Evolutionary conservation across 2,329 filamentous ascomycete species (phyloP).

Genomic region (Juglanconis juglandina): DNA sequence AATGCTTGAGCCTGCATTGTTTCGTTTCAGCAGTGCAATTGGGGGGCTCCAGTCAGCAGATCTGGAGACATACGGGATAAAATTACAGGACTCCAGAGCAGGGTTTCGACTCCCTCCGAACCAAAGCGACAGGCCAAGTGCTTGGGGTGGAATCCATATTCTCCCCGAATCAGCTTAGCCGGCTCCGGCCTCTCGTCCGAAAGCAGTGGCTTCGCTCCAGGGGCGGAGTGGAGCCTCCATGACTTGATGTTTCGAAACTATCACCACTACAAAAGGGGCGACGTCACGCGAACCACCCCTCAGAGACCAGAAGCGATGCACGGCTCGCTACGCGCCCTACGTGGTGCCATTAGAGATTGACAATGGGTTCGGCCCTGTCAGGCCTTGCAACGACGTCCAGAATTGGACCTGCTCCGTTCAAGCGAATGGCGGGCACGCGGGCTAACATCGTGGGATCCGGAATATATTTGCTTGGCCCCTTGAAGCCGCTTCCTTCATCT

Average conservation of each 20-base stretch:
- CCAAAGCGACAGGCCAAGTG: not conserved
- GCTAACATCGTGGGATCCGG: conserved; percentile 4
- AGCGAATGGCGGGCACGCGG: not conserved
- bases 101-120: not conserved
- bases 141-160: not conserved
- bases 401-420: conserved; percentile 2
- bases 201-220: not conserved
- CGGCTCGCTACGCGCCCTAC: conserved; percentile 4
- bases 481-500: not conserved
- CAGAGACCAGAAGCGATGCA: not conserved
- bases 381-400: not conserved
- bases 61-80: not conserved
- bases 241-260: conserved; percentile 16
- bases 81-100: conserved; percentile 5
- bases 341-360: not conserved
- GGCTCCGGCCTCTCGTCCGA: not conserved
- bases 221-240: conserved; percentile 1
- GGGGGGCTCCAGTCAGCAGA: not conserved
- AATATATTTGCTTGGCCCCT: conserved; percentile 8
- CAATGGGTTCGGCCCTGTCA: not conserved
- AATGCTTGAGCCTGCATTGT: not conserved
- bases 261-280: conserved; percentile 2
- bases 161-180: conserved; percentile 8
- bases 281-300: not conserved
- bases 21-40: not conserved